phyloP scores from a whole-genome alignment of 2,329 filamentous ascomycete genomes.

The Fusarium sp. region DNA sequence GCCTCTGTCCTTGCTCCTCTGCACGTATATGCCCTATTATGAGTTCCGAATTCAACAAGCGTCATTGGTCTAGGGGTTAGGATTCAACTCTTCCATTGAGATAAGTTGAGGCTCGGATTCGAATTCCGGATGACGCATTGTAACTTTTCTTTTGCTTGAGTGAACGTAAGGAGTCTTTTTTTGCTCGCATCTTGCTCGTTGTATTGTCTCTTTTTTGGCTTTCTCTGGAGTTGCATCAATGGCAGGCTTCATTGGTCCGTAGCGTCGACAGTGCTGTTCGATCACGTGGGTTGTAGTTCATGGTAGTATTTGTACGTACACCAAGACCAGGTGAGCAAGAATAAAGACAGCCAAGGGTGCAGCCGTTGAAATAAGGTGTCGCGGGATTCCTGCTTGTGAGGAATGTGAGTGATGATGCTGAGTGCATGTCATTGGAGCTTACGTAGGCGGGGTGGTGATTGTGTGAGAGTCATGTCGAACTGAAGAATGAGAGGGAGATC shows the following conservation, averaged over 20 bases:
- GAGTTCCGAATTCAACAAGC: neutral
- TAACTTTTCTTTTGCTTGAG: neutral
- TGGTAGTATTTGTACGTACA: neutral
- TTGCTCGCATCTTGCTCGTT: neutral
- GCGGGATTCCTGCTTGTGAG: constrained; percentile 15
- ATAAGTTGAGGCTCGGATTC: constrained; percentile 5
- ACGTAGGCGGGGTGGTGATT: neutral
- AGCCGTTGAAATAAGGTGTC: neutral
- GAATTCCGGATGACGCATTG: constrained; percentile 3
- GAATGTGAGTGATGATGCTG: constrained; percentile 30
- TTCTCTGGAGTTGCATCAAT: neutral
- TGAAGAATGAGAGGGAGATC: neutral
- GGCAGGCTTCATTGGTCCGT: neutral
- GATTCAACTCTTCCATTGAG: constrained; percentile 5
- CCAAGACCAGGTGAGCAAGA: neutral
- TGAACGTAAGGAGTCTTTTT: neutral
- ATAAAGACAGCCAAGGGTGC: neutral
- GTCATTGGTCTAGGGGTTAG: constrained; percentile 6
- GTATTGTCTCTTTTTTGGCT: neutral
- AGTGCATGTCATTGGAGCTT: constrained; percentile 18
- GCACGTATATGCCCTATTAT: neutral
- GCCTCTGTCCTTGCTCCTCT: neutral
- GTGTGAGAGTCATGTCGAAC: neutral
- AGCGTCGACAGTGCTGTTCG: neutral
- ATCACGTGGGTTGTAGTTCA: neutral